Conservation (phyloP, 2,329 filamentous ascomycete species). For the Pezicula rhizophila region DNA sequence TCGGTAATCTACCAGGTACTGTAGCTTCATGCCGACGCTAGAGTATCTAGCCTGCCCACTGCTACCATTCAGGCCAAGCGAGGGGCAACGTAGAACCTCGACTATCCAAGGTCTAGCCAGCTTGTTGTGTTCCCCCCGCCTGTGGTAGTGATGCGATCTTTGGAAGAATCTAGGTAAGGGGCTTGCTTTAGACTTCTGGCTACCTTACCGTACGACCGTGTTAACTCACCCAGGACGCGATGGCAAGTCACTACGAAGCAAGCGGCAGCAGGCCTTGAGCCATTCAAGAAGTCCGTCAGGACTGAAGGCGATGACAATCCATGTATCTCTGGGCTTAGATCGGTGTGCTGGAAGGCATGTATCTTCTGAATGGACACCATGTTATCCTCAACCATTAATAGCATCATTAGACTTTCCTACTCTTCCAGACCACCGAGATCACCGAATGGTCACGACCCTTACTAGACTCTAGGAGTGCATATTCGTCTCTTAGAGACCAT, state of each 20-base stretch:
- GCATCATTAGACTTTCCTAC: conserved; percentile 61
- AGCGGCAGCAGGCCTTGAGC: conserved; percentile 48
- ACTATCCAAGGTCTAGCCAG: no score
- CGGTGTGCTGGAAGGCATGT: conserved; percentile 83
- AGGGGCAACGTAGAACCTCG: background rate
- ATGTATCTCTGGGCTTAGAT: conserved; percentile 69
- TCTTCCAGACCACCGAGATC: conserved; percentile 63
- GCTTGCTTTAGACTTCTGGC: conserved; percentile 1
- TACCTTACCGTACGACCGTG: background rate
- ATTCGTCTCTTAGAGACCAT: conserved; percentile 64
- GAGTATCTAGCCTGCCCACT: background rate
- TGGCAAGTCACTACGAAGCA: conserved; percentile 60
- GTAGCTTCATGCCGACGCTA: background rate
- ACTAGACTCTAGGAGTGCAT: conserved; percentile 65
- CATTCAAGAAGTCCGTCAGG: conserved; percentile 59
- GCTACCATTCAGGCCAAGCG: conserved; percentile 1
- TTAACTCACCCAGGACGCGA: conserved; percentile 46
- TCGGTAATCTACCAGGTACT: background rate
- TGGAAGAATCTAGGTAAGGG: conserved; percentile 46
- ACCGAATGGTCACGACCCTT: conserved; percentile 65
- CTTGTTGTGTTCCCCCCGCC: no score
- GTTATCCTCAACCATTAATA: conserved; percentile 5
- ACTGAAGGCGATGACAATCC: conserved; percentile 53
- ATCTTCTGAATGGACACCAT: background rate
- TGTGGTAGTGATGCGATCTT: conserved; percentile 41